Evolutionary conservation across 1,139 yeast species (phyloP).

Genomic region (Magnusiomyces fungicola): DNA sequence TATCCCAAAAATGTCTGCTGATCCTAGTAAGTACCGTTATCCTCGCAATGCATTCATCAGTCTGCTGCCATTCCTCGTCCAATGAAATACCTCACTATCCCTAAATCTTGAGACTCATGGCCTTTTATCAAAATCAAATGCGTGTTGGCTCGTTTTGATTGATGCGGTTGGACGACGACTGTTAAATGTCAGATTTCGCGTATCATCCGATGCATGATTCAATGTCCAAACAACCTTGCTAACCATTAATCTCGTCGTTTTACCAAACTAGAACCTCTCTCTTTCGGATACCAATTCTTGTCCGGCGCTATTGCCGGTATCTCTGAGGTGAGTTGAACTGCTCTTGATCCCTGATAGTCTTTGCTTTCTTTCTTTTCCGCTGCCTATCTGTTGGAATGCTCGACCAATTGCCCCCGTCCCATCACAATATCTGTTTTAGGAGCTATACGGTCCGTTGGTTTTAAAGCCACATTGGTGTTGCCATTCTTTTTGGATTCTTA

Average conservation of each 20-base stretch:
- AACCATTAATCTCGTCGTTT: background rate
- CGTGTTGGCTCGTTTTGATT: background rate
- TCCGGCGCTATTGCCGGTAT: conserved; percentile 98
- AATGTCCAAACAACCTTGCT: background rate
- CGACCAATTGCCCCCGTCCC: too few species aligned
- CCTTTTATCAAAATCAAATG: conserved; percentile 1
- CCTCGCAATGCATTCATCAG: background rate
- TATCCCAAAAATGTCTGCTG: background rate
- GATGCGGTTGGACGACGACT: background rate
- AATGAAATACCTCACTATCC: too few species aligned
- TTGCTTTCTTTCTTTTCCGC: too few species aligned
- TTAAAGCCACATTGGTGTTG: too few species aligned
- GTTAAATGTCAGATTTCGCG: background rate
- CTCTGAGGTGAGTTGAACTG: conserved; percentile 48
- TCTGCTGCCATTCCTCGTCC: background rate
- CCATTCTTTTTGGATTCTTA: too few species aligned
- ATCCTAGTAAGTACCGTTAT: background rate
- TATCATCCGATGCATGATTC: background rate
- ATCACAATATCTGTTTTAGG: too few species aligned
- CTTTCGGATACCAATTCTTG: conserved; percentile 82
- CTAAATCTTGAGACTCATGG: too few species aligned
- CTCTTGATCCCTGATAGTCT: background rate
- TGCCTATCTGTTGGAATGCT: too few species aligned
- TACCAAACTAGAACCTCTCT: conserved; percentile 41
- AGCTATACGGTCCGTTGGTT: too few species aligned